phyloP scores from a whole-genome alignment of 352 stramenopile genomes.

The Phytophthora constricta region DNA sequence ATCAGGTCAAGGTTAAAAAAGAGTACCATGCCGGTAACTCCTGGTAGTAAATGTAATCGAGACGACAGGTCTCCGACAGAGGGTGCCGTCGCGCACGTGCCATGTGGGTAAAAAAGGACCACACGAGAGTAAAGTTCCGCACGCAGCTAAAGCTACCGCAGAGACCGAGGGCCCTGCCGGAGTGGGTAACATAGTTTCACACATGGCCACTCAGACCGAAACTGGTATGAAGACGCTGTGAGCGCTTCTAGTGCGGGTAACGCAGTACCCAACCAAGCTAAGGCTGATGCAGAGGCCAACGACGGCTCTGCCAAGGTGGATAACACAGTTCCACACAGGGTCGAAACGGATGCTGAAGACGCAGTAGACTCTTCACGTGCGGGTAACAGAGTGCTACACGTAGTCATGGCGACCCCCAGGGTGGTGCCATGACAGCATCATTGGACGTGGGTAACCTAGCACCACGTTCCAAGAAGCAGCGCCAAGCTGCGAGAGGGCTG shows the following conservation, averaged over 20 bases:
- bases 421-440: background rate
- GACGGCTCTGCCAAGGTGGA: background rate
- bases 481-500: too few species aligned
- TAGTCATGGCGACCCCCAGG: background rate
- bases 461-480: background rate
- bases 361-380: background rate
- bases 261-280: slow-evolving; percentile 3
- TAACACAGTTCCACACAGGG: background rate
- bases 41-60: background rate
- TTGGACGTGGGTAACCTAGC: background rate
- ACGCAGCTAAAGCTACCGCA: background rate
- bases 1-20: background rate
- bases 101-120: background rate
- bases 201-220: too few species aligned
- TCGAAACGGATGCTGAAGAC: background rate
- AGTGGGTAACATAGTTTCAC: too few species aligned
- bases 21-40: too few species aligned
- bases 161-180: slow-evolving; percentile 1
- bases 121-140: background rate
- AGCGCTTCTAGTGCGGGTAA: too few species aligned
- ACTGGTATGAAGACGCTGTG: too few species aligned
- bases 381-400: too few species aligned
- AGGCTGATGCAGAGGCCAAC: background rate
- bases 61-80: background rate
- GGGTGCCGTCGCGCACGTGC: too few species aligned